Base-by-base conservation (phyloP, 2,329 filamentous ascomycete species). In the Hypoxylon sp. region DNA sequence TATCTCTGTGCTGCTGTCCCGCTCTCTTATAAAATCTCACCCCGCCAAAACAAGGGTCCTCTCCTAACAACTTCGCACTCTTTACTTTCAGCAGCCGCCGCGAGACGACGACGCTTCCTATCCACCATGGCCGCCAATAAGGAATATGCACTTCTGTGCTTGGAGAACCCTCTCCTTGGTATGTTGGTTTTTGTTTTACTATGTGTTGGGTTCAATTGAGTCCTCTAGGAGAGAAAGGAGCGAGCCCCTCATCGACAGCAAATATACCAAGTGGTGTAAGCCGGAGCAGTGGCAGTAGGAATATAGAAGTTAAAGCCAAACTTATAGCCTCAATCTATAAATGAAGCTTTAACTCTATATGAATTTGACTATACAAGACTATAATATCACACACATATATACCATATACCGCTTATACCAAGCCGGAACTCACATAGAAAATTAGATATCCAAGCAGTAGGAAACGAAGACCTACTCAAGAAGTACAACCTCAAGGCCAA, bases 151-250 rank as follows among this genome's bases (percentile, higher is more conserved):
- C 92, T 99, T 78, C 88, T 98, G 79, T 96, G 92, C 83, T 85
- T 99, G 78, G 96, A 98, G 91, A 99, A 99, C 84, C 96, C 96
- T 81, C 91, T 99, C 77, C 92, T 99, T 77, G 95, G 92, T 94
- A 84, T 75, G 87, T 83, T 77, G 50, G 52, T 31, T 52, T 8
- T 47, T 6, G 19, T 39, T 35, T 46, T 26, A 24, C 24, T 19
- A 29, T 42, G 11, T 35, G 31, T 37, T 10, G 24, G 35, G 11
- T 46, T 60, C 39, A 54, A 62, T 59, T 73, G 39, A 42, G 47
- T 47, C 33, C 24, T 26, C 19, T 3, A 55, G 35, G 42, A 42
- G 22, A 54, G 10, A 22, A 33, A 8, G 11, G 44, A 62, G 42
- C 53, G 31, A 22, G 14, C 47, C 53, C 44, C 52, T 39, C 58